These are phyloP conservation scores for Saccharomycopsis capsularis DNA, from an alignment of 805 yeast species.

Conservation along the genomic window DNA sequence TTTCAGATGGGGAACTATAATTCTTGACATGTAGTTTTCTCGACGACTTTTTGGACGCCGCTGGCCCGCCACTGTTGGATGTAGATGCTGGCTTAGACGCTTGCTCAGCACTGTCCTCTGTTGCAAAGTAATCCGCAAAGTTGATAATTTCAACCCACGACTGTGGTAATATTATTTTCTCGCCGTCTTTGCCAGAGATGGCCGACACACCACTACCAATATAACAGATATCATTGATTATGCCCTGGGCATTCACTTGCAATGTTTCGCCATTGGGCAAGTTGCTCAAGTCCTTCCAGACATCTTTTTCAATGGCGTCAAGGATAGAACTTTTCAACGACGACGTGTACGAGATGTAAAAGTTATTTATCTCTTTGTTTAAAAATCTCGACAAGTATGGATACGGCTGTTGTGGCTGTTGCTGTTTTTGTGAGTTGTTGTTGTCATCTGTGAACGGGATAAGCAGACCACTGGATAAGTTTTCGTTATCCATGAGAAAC, in stretches of 20 bases:
- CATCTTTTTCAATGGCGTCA: slow-evolving; percentile 50
- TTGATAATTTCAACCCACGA: slow-evolving; percentile 15
- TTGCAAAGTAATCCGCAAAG: slow-evolving; percentile 10
- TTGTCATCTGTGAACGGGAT: too few species aligned
- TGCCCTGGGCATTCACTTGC: slow-evolving; percentile 35
- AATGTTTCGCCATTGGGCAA: slow-evolving; percentile 24
- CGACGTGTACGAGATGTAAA: slow-evolving; percentile 13
- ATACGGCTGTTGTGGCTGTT: slow-evolving; percentile 1
- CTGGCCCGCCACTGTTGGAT: background rate
- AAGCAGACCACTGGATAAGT: slow-evolving; percentile 33
- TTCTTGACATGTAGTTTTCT: background rate
- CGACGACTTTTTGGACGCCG: background rate
- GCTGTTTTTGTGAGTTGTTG: too few species aligned
- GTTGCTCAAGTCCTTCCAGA: slow-evolving; percentile 73
- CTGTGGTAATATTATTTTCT: slow-evolving; percentile 7
- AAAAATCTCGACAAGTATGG: slow-evolving; percentile 17
- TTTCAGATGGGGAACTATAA: background rate
- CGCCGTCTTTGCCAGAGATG: too few species aligned
- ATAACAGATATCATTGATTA: slow-evolving; percentile 44
- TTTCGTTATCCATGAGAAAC: slow-evolving; percentile 78
- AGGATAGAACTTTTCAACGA: slow-evolving; percentile 13
- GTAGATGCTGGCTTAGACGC: background rate
- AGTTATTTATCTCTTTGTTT: slow-evolving; percentile 16
- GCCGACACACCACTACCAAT: slow-evolving; percentile 31
- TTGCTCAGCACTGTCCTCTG: background rate